Base-by-base conservation (phyloP, 2,329 filamentous ascomycete genomes). In the Penicillium decumbens region DNA sequence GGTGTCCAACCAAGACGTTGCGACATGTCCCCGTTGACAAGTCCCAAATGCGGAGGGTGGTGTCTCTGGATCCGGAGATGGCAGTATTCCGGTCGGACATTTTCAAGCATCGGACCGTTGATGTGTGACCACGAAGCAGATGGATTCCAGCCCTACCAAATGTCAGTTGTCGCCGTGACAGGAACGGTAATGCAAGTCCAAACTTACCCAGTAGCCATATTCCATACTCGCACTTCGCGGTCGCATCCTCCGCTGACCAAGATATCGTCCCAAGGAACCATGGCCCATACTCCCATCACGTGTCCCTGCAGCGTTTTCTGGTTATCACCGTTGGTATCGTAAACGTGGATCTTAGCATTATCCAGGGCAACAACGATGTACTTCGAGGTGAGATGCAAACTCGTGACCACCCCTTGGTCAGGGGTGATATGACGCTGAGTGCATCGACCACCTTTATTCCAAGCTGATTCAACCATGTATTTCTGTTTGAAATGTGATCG, bases 251-350 rank as follows among this genome's bases (percentile, higher is more conserved):
- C 93, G 62, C 90, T 96, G 52, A 98, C 93, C 53, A 98, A 79
- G 45, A 89, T 87, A 68, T 98, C 92, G 51, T 89, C 92, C 88
- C 91, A 96, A 6, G 93, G 93, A 23, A 98, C 90, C 92, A 98
- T 97, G 42, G 93, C 93, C 93, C 93, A 98, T 18, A 98, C 93
- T 35, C 93, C 93, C 93, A 98, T 98, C 39, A 97, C 88, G 73
- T 98, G 93, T 9, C 93, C 93, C 65, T 93, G 87, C 25, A 98
- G 75, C 2, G 89, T 95, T 67, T 90, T 89, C 61, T 95, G 84
- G 56, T 89, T 84, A 60, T 90, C 85, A 29, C 93, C 93, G 58
- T 93, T 83, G 0, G 89, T 91, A 68, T 97, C 89, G 66, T 97
- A 98, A 24, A 98, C 91, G 70, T 98, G 93, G 40, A 98, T 98